Conservation (phyloP, 2,329 filamentous ascomycete species). For the Hawksworthiomyces lignivorus region DNA sequence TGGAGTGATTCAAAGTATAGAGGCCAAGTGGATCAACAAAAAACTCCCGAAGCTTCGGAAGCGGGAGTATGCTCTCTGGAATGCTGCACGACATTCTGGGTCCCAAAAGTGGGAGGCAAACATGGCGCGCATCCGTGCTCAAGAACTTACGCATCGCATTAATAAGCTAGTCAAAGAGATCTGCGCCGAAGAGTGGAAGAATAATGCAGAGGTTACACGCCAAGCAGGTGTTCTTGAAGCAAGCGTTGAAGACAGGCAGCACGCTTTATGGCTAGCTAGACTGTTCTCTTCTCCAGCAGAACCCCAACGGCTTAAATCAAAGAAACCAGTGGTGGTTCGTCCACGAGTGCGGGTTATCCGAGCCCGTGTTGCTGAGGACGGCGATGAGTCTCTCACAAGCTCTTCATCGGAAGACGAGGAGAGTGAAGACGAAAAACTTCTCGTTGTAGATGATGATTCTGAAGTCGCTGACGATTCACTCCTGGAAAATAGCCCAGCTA, state of each 20-base stretch:
- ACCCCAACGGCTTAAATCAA: slow-evolving; percentile 9
- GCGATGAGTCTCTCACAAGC: slow-evolving; percentile 45
- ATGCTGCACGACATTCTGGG: slow-evolving; percentile 37
- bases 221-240: slow-evolving; percentile 55
- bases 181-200: slow-evolving; percentile 40
- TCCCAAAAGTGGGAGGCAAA: slow-evolving; percentile 35
- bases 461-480: slow-evolving; percentile 8
- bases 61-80: slow-evolving; percentile 58
- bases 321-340: background rate
- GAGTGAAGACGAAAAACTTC: slow-evolving; percentile 40
- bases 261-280: slow-evolving; percentile 40
- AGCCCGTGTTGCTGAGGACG: slow-evolving; percentile 21
- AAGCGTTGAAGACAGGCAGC: slow-evolving; percentile 54
- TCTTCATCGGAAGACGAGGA: slow-evolving; percentile 33
- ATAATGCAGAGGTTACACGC: slow-evolving; percentile 40
- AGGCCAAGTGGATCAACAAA: slow-evolving; percentile 47
- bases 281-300: slow-evolving; percentile 28
- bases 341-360: background rate
- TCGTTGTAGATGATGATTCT: slow-evolving; percentile 32
- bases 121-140: slow-evolving; percentile 33
- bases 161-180: slow-evolving; percentile 48
- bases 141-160: slow-evolving; percentile 43
- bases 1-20: slow-evolving; percentile 45
- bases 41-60: slow-evolving; percentile 47
- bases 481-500: too few species aligned